Base-by-base conservation (phyloP, 1,139 yeast genomes). In the Diutina sp. region DNA sequence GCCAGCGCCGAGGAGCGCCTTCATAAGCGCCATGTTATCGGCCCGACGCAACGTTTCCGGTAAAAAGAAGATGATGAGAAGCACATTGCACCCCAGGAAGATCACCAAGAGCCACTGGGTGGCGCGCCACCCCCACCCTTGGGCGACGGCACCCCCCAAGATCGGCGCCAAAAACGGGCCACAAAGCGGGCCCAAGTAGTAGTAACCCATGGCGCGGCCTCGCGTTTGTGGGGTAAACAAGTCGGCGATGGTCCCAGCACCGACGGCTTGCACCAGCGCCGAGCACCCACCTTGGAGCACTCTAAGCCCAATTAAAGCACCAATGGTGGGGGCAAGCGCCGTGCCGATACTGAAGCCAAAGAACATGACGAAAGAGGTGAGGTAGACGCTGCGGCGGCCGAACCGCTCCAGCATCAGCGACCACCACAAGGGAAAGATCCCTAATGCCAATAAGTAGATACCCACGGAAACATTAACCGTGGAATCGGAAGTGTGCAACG, bases 381-480 rank as follows among this genome's bases (percentile, higher is more conserved):
- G 69, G 67, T 89, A 90, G 28, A 89, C 84, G 1, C 84, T 75
- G 57, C 97, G 71, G 61, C 96, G 74, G 2, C 97, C 97, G 62
- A 80, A 78, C 57, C 76, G 71, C 66, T 90, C 96, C 56, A 91
- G 83, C 58, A 87, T 77, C 6, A 87, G 80, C 6, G 93, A 85
- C 96, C 96, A 90, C 95, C 96, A 90, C 54, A 90, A 66, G 1
- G 97, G 96, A 64, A 88, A 84, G 1, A 89, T 74, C 14, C 96
- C 97, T 50, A 90, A 66, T 1, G 93, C 76, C 21, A 88, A 66
- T 32, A 88, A 69, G 66, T 88, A 89, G 12, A 88, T 78, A 63
- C 96, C 97, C 58, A 88, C 90, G 0, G 93, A 84, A 16, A 89
- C 76, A 64, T 88, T 89, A 44, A 88, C 90, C 60, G 80, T 73